Percentiles rank a stretch among this genome's conserved stretches.
Evolutionary conservation across 2,329 filamentous ascomycete genomes (phyloP).

Genomic region (Trichoderma guizhouense): DNA sequence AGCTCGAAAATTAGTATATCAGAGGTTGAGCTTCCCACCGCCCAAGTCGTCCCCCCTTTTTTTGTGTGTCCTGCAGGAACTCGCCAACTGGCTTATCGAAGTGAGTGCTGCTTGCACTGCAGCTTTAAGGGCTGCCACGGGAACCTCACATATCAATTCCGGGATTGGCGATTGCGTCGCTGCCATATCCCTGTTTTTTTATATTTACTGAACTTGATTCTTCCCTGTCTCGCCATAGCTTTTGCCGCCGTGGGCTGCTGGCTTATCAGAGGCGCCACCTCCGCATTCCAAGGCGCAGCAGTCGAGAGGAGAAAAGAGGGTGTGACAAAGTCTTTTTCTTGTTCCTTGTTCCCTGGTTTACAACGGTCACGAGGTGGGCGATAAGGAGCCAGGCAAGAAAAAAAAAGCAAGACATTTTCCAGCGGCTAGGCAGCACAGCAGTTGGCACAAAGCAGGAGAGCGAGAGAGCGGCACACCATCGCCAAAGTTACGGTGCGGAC

Average conservation of each 20-base stretch:
- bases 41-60: background rate
- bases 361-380: constrained; percentile 7
- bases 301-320: background rate
- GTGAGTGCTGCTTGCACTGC: background rate
- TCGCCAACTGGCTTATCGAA: background rate
- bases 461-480: background rate
- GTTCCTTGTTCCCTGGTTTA: background rate
- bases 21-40: background rate
- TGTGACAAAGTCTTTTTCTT: background rate
- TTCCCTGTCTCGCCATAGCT: background rate
- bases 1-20: background rate
- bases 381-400: background rate
- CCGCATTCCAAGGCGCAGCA: constrained; percentile 14
- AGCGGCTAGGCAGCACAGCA: background rate
- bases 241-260: background rate
- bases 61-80: background rate
- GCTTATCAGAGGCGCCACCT: constrained; percentile 11
- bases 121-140: background rate
- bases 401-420: constrained; percentile 3
- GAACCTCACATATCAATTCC: background rate
- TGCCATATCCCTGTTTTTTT: background rate
- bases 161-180: background rate
- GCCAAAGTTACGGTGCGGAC: background rate
- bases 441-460: background rate
- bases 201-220: background rate